phyloP scores from a whole-genome alignment of 805 yeast genomes.

The Metschnikowia henanensis region DNA sequence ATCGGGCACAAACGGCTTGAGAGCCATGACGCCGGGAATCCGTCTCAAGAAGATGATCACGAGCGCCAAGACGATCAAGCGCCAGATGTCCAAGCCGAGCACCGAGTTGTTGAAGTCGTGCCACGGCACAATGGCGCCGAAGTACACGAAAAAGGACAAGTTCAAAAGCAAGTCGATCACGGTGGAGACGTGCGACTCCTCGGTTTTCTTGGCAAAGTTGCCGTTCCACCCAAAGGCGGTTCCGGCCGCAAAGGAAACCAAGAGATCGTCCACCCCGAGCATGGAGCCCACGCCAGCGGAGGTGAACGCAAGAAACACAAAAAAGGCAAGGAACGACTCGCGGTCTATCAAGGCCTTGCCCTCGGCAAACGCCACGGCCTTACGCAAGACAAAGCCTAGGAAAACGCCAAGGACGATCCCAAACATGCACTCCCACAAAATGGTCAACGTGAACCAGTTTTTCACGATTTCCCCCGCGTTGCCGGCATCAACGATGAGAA shows the following conservation, averaged over 20 bases:
- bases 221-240: conserved; percentile 95
- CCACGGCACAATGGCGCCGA: conserved; percentile 94
- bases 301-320: conserved; percentile 75
- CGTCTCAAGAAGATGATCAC: conserved; percentile 75
- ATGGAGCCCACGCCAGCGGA: conserved; percentile 91
- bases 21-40: conserved; percentile 73
- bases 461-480: conserved; percentile 67
- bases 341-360: conserved; percentile 69
- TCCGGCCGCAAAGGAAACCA: conserved; percentile 91
- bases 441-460: conserved; percentile 76
- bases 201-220: conserved; percentile 78
- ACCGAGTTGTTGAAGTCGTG: conserved; percentile 59
- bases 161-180: conserved; percentile 85
- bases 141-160: conserved; percentile 83
- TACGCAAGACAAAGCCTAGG: conserved; percentile 71
- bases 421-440: conserved; percentile 78
- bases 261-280: conserved; percentile 84
- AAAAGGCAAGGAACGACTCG: conserved; percentile 85
- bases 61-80: conserved; percentile 71
- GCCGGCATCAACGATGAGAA: conserved; percentile 65
- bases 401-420: conserved; percentile 74
- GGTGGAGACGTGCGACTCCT: conserved; percentile 83
- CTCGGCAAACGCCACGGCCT: conserved; percentile 75
- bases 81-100: conserved; percentile 75
- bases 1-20: conserved; percentile 83